phyloP scores from a whole-genome alignment of 202 grass and related monocot species.

The Bolboschoenoplectus hybrid region DNA sequence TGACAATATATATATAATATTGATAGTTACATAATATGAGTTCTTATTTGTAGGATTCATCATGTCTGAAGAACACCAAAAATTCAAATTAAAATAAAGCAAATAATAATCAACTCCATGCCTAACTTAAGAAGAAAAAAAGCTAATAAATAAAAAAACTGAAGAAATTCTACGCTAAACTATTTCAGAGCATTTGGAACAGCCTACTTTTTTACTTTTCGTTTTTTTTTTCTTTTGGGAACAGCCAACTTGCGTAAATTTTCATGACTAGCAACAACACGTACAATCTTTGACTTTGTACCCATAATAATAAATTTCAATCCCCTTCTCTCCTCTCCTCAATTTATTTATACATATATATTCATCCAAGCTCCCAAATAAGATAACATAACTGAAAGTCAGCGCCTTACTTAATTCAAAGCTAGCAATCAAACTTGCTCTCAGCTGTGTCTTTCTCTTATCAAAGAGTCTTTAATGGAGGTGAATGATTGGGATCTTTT shows the following conservation, averaged over 20 bases:
- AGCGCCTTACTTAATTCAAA: conserved; percentile 47
- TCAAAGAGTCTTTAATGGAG: conserved; percentile 52
- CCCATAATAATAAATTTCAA: not conserved
- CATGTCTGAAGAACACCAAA: too few species aligned
- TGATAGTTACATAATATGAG: too few species aligned
- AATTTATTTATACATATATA: conserved; percentile 22
- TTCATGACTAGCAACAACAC: conserved; percentile 30
- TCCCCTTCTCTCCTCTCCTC: not conserved
- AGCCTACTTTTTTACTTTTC: not conserved
- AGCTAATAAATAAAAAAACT: not conserved
- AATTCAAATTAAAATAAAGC: too few species aligned
- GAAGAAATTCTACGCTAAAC: not conserved
- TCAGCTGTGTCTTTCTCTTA: not conserved
- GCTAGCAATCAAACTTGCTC: conserved; percentile 34
- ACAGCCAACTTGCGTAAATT: conserved; percentile 16
- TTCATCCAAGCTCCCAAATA: not conserved
- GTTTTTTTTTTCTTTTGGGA: not conserved
- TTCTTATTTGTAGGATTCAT: too few species aligned
- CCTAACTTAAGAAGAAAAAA: too few species aligned
- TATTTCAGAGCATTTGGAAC: not conserved
- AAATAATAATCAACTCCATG: too few species aligned
- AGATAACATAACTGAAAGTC: conserved; percentile 47
- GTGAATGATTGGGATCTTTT: conserved; percentile 90
- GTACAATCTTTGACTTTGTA: conserved; percentile 26
- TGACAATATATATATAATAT: too few species aligned